Percentiles rank a stretch among this genome's conserved stretches.
Conservation (phyloP, 2,329 filamentous ascomycete species). For the Monosporascus sp. region DNA sequence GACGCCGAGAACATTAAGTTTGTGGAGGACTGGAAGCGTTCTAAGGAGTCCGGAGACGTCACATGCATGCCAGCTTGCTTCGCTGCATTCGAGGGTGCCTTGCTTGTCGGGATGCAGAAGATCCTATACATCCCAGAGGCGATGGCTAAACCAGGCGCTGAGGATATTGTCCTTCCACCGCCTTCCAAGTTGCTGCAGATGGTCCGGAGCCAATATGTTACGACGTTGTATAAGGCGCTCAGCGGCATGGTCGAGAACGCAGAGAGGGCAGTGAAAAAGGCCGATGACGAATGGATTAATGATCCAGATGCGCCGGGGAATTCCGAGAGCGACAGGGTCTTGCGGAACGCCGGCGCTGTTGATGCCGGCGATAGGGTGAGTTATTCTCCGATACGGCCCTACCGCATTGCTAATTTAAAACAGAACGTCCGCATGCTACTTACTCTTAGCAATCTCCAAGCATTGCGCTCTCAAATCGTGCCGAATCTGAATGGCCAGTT, state of each 20-base stretch:
- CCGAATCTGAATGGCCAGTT: conserved; percentile 88
- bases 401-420: conserved; percentile 18
- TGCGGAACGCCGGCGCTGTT: conserved; percentile 38
- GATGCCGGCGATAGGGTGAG: conserved; percentile 54
- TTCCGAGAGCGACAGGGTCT: conserved; percentile 25
- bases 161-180: conserved; percentile 78
- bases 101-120: conserved; percentile 86
- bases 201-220: conserved; percentile 88
- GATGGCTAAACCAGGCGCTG: conserved; percentile 66
- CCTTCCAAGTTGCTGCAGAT: conserved; percentile 83
- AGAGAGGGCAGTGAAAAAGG: conserved; percentile 64
- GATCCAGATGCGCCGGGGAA: conserved; percentile 38
- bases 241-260: conserved; percentile 98
- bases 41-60: conserved; percentile 75
- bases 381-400: conserved; percentile 5
- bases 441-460: conserved; percentile 86
- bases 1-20: conserved; percentile 91
- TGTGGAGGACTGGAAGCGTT: conserved; percentile 89
- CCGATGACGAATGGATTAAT: conserved; percentile 58
- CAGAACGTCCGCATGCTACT: conserved; percentile 90
- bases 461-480: conserved; percentile 75
- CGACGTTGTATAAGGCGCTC: conserved; percentile 86
- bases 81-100: conserved; percentile 74
- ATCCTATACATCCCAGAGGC: conserved; percentile 91
- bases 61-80: conserved; percentile 90